A percentile compares a stretch with the other conserved stretches of the same genome.
phyloP scores from a whole-genome alignment of 495 filamentous ascomycete species.

The Hypoxylon rickii region DNA sequence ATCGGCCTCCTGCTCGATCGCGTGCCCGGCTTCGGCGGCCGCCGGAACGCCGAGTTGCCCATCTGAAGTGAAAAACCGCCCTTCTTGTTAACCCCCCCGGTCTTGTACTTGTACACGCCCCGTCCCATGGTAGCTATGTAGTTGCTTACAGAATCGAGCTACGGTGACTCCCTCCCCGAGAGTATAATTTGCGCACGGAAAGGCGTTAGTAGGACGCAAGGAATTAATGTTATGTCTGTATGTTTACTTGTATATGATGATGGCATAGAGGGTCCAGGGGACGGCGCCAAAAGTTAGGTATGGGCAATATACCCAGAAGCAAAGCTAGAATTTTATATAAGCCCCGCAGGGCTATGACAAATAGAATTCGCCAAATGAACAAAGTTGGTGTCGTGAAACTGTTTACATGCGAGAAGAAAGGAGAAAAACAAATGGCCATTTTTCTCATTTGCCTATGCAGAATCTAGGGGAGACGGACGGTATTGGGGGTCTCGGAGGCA shows the following conservation, averaged over 20 bases:
- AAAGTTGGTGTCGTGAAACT: slow-evolving; percentile 11
- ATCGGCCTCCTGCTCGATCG: slow-evolving; percentile 71
- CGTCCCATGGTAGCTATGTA: too few relatives aligned
- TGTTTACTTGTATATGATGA: slow-evolving; percentile 31
- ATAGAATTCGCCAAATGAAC: slow-evolving; percentile 10
- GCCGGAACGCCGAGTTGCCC: slow-evolving; percentile 76
- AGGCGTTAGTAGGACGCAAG: slow-evolving; percentile 14
- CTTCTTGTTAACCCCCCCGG: too few relatives aligned
- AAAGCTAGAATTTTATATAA: slow-evolving; percentile 26
- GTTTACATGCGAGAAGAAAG: slow-evolving; percentile 29
- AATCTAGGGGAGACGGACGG: slow-evolving; percentile 34
- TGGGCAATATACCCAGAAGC: slow-evolving; percentile 30
- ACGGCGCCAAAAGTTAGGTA: slow-evolving; percentile 16
- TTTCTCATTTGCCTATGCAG: slow-evolving; percentile 41
- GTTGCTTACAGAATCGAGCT: slow-evolving; percentile 7
- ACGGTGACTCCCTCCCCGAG: neutral
- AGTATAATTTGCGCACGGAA: slow-evolving; percentile 1
- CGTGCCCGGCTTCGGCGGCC: slow-evolving; percentile 55
- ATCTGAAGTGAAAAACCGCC: slow-evolving; percentile 54
- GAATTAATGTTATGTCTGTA: slow-evolving; percentile 11
- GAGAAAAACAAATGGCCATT: slow-evolving; percentile 9
- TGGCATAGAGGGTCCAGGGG: slow-evolving; percentile 15
- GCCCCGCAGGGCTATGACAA: slow-evolving; percentile 25
- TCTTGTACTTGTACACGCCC: too few relatives aligned
- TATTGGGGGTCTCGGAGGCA: slow-evolving; percentile 15